Evolutionary conservation across 148 eudicot genomes (phyloP), one percentile per base, ranked within the genome.

Genomic region (Silene conica): DNA sequence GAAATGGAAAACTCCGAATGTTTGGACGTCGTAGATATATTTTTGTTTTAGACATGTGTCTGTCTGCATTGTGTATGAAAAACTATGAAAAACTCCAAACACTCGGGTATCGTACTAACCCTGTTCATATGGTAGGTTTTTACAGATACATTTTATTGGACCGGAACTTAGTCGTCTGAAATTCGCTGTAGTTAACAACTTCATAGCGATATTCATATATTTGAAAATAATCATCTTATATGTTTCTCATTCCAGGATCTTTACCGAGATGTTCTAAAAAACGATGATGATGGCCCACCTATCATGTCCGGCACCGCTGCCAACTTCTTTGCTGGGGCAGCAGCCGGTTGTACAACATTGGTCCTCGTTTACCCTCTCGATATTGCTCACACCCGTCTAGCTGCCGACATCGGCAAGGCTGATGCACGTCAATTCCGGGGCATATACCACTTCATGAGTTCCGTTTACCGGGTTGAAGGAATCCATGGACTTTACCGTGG

Each of bases 321-420:
- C 76, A 95, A 95, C 81, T 92, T 95, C 81, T 78, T 92, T 34
- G 97, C 99, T 1, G 99, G 99, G 41, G 89, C 96, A 28, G 87
- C 86, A 75, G 99, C 99, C 1, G 99, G 99, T 71, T 95, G 99
- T 73, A 79, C 97, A 18, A 89, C 99, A 20, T 74, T 95, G 34
- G 64, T 92, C 74, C 80, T 92, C 65, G 92, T 95, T 77, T 95
- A 92, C 62, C 99, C 97, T 0, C 99, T 95, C 13, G 99, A 95
- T 60, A 95, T 95, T 14, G 96, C 99, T n/a, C 97, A 95, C 80
- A 95, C 99, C 14, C 90, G 99, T 70, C 84, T 95, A 0, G 97
- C 99, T 9, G 94, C 99, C 5, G 96, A 95, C 77, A 72, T 95
- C 2, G 96, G 99, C 25, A 82, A 82, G 43, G 76, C 78, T 0